phyloP scores from a whole-genome alignment of 345 rosid genomes.

The Salix udensis region DNA sequence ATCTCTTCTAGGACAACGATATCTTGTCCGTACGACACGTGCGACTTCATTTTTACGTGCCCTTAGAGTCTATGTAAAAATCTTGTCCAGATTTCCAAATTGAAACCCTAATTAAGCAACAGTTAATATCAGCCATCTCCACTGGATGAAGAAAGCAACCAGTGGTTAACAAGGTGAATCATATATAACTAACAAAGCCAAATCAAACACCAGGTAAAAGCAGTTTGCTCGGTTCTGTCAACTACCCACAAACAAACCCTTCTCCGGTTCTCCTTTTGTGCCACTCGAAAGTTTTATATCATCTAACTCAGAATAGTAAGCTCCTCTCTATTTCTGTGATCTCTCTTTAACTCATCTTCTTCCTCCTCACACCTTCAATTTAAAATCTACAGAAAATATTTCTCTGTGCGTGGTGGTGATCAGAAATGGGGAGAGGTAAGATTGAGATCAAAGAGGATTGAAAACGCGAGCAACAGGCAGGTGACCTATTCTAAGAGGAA shows the following conservation, averaged over 20 bases:
- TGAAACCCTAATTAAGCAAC: background rate
- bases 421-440: slow-evolving; percentile 72
- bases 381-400: slow-evolving; percentile 4
- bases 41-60: slow-evolving; percentile 1
- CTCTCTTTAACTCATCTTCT: slow-evolving; percentile 15
- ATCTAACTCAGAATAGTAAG: slow-evolving; percentile 45
- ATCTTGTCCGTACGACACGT: background rate
- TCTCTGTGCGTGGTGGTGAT: background rate
- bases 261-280: slow-evolving; percentile 27
- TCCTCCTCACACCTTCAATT: slow-evolving; percentile 16
- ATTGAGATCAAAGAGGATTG: slow-evolving; percentile 83
- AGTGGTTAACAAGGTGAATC: slow-evolving; percentile 38
- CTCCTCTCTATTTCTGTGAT: slow-evolving; percentile 21
- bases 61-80: background rate
- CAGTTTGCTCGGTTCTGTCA: slow-evolving; percentile 43
- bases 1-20: background rate
- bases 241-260: slow-evolving; percentile 41
- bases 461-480: slow-evolving; percentile 71
- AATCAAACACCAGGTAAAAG: slow-evolving; percentile 11
- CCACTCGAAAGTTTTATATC: slow-evolving; percentile 48
- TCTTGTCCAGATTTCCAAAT: background rate
- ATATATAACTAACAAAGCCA: slow-evolving; percentile 18
- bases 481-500: slow-evolving; percentile 75
- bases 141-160: slow-evolving; percentile 16
- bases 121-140: background rate